Conservation (phyloP, 345 rosid genomes). For the Eucalyptus guilfoylei region DNA sequence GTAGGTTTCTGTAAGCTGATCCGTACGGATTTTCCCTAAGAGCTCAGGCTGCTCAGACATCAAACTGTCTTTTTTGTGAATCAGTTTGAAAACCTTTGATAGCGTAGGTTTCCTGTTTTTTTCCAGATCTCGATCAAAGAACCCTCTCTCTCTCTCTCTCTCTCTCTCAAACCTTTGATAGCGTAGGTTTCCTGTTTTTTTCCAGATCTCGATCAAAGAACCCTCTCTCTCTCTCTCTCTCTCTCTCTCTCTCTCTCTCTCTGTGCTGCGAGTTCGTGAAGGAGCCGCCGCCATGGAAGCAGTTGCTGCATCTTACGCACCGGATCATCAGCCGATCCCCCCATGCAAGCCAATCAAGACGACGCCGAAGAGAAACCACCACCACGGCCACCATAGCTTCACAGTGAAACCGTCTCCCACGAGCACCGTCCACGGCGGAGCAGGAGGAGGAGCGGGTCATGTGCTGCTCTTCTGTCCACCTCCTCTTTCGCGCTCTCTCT, state of each 20-base stretch:
- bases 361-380: background rate
- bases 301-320: background rate
- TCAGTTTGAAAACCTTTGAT: background rate
- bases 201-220: background rate
- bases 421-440: background rate
- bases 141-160: background rate
- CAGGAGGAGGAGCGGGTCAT: background rate
- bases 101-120: background rate
- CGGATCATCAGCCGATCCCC: background rate
- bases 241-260: background rate
- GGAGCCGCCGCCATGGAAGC: background rate
- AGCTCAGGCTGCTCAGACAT: background rate
- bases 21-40: background rate
- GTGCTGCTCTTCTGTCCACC: background rate
- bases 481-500: background rate
- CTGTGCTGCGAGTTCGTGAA: background rate
- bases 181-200: background rate
- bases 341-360: background rate
- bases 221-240: background rate
- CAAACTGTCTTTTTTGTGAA: background rate
- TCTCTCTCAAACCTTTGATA: background rate
- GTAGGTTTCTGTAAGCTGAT: background rate
- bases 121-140: background rate
- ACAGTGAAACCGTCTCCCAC: background rate
- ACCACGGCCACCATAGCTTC: background rate